phyloP scores from a whole-genome alignment of 805 yeast genomes.

The Metahyphopichia silvanorum region DNA sequence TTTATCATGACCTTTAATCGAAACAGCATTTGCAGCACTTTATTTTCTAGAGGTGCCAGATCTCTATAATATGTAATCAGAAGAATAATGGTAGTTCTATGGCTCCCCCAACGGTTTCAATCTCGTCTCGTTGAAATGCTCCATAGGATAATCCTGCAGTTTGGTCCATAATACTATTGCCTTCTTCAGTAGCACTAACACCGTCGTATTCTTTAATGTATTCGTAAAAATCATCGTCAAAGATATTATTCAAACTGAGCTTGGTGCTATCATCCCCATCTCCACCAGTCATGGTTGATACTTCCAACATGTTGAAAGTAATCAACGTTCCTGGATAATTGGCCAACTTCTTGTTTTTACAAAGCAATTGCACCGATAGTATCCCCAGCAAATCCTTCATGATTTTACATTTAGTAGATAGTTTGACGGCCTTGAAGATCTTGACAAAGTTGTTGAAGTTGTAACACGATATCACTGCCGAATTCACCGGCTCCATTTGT shows the following conservation, averaged over 20 bases:
- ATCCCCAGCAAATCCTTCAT: slow-evolving; percentile 34
- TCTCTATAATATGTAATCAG: slow-evolving; percentile 6
- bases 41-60: background rate
- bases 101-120: slow-evolving; percentile 38
- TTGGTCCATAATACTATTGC: background rate
- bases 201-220: slow-evolving; percentile 15
- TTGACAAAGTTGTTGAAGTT: slow-evolving; percentile 31
- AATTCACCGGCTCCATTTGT: slow-evolving; percentile 12
- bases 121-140: slow-evolving; percentile 1
- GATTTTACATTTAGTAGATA: slow-evolving; percentile 38
- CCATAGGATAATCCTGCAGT: background rate
- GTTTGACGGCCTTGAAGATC: slow-evolving; percentile 32
- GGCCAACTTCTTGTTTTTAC: slow-evolving; percentile 24
- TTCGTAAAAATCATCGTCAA: slow-evolving; percentile 25
- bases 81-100: slow-evolving; percentile 45
- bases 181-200: background rate
- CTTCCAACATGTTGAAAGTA: slow-evolving; percentile 38
- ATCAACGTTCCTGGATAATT: slow-evolving; percentile 36
- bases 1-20: background rate
- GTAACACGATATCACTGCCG: slow-evolving; percentile 25
- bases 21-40: background rate
- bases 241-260: slow-evolving; percentile 16
- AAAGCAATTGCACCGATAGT: slow-evolving; percentile 35
- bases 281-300: slow-evolving; percentile 13
- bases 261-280: slow-evolving; percentile 5